A percentile compares a stretch with the other conserved stretches of the same genome.
phyloP scores from a whole-genome alignment of 2,329 filamentous ascomycete species.

The Neonectria magnoliae region DNA sequence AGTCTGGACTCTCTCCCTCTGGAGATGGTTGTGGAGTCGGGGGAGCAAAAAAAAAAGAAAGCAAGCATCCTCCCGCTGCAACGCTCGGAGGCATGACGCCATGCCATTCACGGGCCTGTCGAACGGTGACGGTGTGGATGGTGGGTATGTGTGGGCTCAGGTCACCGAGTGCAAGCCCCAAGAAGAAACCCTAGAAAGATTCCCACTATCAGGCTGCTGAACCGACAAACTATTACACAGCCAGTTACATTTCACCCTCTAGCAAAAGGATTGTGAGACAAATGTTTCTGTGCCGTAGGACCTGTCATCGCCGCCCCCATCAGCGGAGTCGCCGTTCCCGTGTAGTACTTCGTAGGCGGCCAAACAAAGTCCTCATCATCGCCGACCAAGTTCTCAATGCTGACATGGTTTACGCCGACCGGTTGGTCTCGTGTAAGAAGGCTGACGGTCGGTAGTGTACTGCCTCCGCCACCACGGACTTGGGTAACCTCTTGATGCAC shows the following conservation, averaged over 20 bases:
- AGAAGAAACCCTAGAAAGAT: background rate
- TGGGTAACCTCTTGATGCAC: background rate
- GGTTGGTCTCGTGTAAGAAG: conserved; percentile 3
- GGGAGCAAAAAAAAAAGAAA: conserved; percentile 16
- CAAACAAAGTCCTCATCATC: background rate
- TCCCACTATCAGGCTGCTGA: background rate
- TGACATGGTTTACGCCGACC: background rate
- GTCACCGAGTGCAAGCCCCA: background rate
- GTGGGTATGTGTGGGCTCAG: background rate
- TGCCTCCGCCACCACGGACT: conserved; percentile 2
- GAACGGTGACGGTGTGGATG: background rate
- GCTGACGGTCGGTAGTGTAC: background rate
- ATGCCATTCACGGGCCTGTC: conserved; percentile 8
- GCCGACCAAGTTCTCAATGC: background rate
- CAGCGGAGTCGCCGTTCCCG: background rate
- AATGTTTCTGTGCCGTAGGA: background rate
- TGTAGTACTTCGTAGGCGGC: background rate
- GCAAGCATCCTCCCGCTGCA: conserved; percentile 9
- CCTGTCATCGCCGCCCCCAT: background rate
- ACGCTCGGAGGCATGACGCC: conserved; percentile 23
- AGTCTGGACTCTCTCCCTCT: background rate
- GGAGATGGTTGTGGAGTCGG: conserved; percentile 5
- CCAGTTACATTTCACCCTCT: background rate
- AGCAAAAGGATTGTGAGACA: background rate
- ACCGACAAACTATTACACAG: background rate